phyloP scores from a whole-genome alignment of 2,329 filamentous ascomycete species.

The Pseudocercospora crystallina region DNA sequence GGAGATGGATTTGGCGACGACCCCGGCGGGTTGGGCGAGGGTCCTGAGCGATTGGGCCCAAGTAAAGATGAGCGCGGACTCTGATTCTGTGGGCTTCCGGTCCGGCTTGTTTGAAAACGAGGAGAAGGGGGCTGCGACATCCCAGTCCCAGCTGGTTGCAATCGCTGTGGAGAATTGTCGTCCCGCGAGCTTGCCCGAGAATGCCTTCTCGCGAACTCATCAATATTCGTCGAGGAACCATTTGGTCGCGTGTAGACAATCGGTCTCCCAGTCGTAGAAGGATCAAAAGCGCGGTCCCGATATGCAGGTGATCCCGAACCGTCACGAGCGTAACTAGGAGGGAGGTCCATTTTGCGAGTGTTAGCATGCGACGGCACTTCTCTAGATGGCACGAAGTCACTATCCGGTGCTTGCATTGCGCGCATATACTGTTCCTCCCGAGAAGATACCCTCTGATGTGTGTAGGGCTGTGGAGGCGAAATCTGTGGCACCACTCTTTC shows the following conservation, averaged over 20 bases:
- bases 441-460: conserved; percentile 11
- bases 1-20: conserved; percentile 20
- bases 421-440: conserved; percentile 15
- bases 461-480: not conserved
- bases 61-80: conserved; percentile 21
- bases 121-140: conserved; percentile 10
- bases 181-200: conserved; percentile 23
- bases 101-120: conserved; percentile 11
- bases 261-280: conserved; percentile 6
- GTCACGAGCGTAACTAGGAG: not conserved
- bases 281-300: conserved; percentile 13
- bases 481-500: conserved; percentile 5
- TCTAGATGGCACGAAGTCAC: conserved; percentile 1
- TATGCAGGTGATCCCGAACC: conserved; percentile 18
- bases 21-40: conserved; percentile 6
- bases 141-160: conserved; percentile 6
- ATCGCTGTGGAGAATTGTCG: conserved; percentile 7
- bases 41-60: conserved; percentile 7
- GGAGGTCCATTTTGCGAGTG: too few species aligned
- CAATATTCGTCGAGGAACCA: conserved; percentile 20
- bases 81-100: conserved; percentile 10
- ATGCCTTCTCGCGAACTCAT: conserved; percentile 14
- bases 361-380: conserved; percentile 4
- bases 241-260: conserved; percentile 18
- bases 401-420: conserved; percentile 10